Base-by-base conservation (phyloP, 345 rosid species). In the Reutealis trisperma region DNA sequence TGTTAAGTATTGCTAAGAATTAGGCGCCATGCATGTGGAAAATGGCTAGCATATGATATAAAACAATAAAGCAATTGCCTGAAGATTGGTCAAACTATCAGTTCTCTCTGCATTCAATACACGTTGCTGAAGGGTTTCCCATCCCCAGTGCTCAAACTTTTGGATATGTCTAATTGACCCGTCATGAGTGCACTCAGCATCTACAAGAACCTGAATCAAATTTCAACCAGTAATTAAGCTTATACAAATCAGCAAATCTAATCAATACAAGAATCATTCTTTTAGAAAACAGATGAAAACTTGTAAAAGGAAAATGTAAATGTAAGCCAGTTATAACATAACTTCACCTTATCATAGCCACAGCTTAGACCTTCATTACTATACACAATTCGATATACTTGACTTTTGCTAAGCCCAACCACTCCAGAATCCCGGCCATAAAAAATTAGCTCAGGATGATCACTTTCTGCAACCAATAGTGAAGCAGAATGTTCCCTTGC, bases 131-230 rank as follows among this genome's bases (percentile, higher is more conserved):
- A 96, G 86, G 37, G 98, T 90, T 83, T 81, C 88, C 97, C 99
- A 96, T 62, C 97, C 98, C 98, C 98, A 96, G 10, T 90, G 87
- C 81, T 93, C 99, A 88, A 90, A 96, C 79, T 96, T 96, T 76
- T 93, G 97, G 72, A 96, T 83, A 79, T 93, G 98, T 78, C 82
- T 88, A 65, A 93, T 83, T 34, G 99, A 96, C 15, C 99, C 99
- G 83, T 96, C 99, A 82, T 93, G 99, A 75, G 98, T 96, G 83
- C 98, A 96, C 77, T 93, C 99, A 60, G 99, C 99, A 86, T 96
- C 99, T 70, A 96, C 99, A 45, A 96, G 97, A 51, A 96, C 96
- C 98, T 94, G 87, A 76, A 83, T 65, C 24, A 75, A 37, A 67
- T 77, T 47, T 51, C 41, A 84, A 75, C 73, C 8, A 72, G n/a